Base-by-base conservation (phyloP, 2,329 filamentous ascomycete genomes). In the Atkinsonella texensis region DNA sequence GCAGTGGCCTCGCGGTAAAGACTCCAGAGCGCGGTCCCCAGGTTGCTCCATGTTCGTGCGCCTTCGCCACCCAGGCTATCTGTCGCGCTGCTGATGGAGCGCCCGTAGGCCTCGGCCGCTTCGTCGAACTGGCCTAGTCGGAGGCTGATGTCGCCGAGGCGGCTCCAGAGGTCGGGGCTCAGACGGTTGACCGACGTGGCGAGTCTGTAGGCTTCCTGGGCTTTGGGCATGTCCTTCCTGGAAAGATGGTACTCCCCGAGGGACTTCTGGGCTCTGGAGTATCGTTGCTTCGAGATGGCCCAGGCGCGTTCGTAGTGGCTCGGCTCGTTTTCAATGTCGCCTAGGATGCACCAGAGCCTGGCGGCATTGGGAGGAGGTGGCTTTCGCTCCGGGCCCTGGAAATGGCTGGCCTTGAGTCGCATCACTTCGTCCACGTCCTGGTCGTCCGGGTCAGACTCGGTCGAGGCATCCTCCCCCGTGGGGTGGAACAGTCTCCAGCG, bases 21-120 rank as follows among this genome's bases (percentile, higher is more conserved):
- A 53, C 82, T 84, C 57, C 87, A 79, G 1, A 97, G 76, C 0
- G 91, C 84, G 2, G 86, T 89, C 0, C 90, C 93, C 20, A 98
- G 76, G 63, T 98, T 98, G 60, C 87, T 94, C 89, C 93, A 98
- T 0, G 88, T 89, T 62, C 95, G 83, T 0, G 90, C 91, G 62
- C 96, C 90, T 49, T 85, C 83, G 28, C 94, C 90, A 46, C 95
- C 93, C 11, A 87, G 77, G 1, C 66, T 66, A 33, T 75, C 74
- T 33, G 71, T 74, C 0, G 75, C 71, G 7, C 71, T 68, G 58
- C 87, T 83, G 11, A 98, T 90, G 9, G 85, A 85, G 20, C 89
- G 79, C 9, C 83, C 82, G 66, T 94, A 98, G 0, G 89, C 85
- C 57, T 91, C 83, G 1, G 87, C 83, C 0, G 93, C 91, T 18